Evolutionary conservation across 2,329 filamentous ascomycete species (phyloP).

Genomic region (Paecilomyces sp.): DNA sequence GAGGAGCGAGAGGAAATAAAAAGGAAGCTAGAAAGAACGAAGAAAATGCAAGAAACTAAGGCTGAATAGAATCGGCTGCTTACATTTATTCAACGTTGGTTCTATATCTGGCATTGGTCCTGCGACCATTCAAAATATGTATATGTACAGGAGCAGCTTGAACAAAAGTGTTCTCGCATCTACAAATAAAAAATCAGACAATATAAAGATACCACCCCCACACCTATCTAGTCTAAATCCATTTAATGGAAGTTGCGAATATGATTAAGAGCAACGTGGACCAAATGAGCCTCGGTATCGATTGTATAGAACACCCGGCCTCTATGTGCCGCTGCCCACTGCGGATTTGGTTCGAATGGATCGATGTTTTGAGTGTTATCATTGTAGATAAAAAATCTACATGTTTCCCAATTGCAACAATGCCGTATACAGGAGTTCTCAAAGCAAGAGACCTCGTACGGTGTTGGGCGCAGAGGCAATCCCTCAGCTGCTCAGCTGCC

Average conservation of each 20-base stretch:
- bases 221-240: too few relatives aligned
- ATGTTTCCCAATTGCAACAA: too few relatives aligned
- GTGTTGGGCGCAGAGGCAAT: not conserved
- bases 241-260: too few relatives aligned
- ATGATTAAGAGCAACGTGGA: too few relatives aligned
- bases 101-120: not conserved
- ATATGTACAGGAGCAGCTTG: not conserved
- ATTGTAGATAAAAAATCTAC: too few relatives aligned
- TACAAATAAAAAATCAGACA: not conserved
- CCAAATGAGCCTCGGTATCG: too few relatives aligned
- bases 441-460: not conserved
- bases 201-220: too few relatives aligned
- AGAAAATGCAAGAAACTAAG: slow-evolving; percentile 1
- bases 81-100: not conserved
- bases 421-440: not conserved
- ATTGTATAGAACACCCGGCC: too few relatives aligned
- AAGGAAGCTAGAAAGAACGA: slow-evolving; percentile 11
- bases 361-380: too few relatives aligned
- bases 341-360: too few relatives aligned
- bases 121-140: not conserved
- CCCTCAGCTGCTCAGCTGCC: not conserved
- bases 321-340: too few relatives aligned
- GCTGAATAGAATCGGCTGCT: not conserved
- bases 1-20: slow-evolving; percentile 5
- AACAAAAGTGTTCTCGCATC: not conserved